Evolutionary conservation across 73 alveolate genomes (phyloP), one percentile per base, ranked within the genome.

Genomic region (Paramecium octaurelia): DNA sequence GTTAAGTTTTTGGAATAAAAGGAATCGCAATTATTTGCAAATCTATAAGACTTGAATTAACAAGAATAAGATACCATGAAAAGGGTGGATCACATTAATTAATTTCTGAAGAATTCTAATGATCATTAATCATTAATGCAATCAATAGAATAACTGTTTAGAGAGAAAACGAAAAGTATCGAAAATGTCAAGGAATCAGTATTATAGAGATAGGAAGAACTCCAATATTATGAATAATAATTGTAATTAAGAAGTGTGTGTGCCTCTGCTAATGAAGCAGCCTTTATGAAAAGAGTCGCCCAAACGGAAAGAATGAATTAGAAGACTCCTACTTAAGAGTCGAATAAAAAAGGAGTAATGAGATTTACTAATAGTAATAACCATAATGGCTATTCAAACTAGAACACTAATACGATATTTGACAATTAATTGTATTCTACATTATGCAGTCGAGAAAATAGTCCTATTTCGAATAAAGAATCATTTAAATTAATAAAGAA

Each of bases 251-350:
- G 91, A 80, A 44, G 75, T 44, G 57, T 80, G 5, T 80, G 91
- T 80, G 57, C 91, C 0, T 44, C 76, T 21, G 27, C 57, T 12
- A 80, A 80, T 46, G 91, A 80, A 48, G 91, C 76, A 80, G 91
- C 91, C 8, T 48, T 80, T 48, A 31, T 42, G 43, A 80, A 48
- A 48, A 80, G 91, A 46, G 70, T 80, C 0, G 91, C 76, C 11
- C n/a, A 80, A 48, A 80, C 91, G 3, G 91, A 80, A 31, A 80
- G 91, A 80, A 20, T 80, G 43, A 23, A 80, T 44, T 46, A 24
- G 16, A 40, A 80, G 29, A 80, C 91, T 0, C 91, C 91, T 80
- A 73, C 54, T 18, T 54, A 54, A 54, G 69, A 54, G 9, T 54
- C 69, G 1, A 18, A 54, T 54, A 54, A 54, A 18, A 54, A 54